Percentiles rank a stretch among this genome's conserved stretches.
These are phyloP conservation scores for Trichothecium roseum DNA, from an alignment of 2,329 filamentous ascomycete species.

Conservation along the genomic window DNA sequence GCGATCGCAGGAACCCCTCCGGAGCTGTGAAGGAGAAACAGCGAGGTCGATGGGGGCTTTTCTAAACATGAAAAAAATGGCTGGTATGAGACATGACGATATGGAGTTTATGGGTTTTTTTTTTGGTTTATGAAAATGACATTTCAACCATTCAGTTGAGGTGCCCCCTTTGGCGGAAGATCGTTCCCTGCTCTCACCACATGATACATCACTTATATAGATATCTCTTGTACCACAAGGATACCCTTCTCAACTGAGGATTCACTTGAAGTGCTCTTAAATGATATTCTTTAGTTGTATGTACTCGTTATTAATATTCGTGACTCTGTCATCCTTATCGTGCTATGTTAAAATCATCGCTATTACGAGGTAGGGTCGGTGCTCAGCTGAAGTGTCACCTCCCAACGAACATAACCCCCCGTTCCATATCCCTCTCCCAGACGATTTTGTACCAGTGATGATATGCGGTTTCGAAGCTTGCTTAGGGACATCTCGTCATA, in stretches of 20 bases:
- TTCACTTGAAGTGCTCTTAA: too few species aligned
- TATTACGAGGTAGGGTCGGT: slow-evolving; percentile 13
- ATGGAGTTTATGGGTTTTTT: slow-evolving; percentile 2
- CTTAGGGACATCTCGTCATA: slow-evolving; percentile 59
- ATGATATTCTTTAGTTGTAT: too few species aligned
- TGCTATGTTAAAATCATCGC: background rate
- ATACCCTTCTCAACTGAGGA: too few species aligned
- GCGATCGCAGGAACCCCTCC: slow-evolving; percentile 27
- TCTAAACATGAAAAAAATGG: slow-evolving; percentile 17
- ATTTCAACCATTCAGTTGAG: too few species aligned
- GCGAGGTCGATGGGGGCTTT: slow-evolving; percentile 38
- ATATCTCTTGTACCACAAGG: too few species aligned
- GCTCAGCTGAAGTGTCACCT: slow-evolving; percentile 77
- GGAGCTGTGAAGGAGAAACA: slow-evolving; percentile 22
- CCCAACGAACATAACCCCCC: slow-evolving; percentile 74
- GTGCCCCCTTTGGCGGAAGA: too few species aligned
- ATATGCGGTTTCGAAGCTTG: slow-evolving; percentile 65
- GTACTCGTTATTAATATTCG: too few species aligned
- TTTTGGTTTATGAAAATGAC: slow-evolving; percentile 1
- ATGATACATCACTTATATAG: too few species aligned
- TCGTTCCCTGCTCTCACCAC: too few species aligned
- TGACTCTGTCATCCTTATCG: too few species aligned
- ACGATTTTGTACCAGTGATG: slow-evolving; percentile 70
- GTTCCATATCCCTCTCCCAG: slow-evolving; percentile 81
- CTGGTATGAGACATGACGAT: slow-evolving; percentile 4